Conservation (phyloP, 2,329 filamentous ascomycete genomes). For the Albifimbria verrucaria region DNA sequence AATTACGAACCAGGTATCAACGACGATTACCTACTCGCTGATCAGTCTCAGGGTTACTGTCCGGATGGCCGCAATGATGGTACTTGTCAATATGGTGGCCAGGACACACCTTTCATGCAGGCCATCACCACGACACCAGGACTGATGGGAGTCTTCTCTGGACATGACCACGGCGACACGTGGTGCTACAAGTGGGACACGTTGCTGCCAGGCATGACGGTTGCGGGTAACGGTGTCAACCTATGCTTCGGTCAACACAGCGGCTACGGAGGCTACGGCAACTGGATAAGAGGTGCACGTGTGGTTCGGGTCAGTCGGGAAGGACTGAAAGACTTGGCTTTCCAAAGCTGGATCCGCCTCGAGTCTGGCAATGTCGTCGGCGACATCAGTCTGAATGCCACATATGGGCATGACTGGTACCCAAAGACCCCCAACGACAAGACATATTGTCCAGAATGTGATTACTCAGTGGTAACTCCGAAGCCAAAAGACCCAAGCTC, state of each 20-base stretch:
- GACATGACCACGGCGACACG: slow-evolving; percentile 63
- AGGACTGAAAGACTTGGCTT: slow-evolving; percentile 32
- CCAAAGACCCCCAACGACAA: slow-evolving; percentile 35
- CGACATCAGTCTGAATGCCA: slow-evolving; percentile 53
- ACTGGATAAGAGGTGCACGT: slow-evolving; percentile 58
- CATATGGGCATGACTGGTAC: slow-evolving; percentile 56
- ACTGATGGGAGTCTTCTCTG: slow-evolving; percentile 57
- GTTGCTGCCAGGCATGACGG: slow-evolving; percentile 26
- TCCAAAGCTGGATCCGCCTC: slow-evolving; percentile 60
- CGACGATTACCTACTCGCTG: slow-evolving; percentile 37
- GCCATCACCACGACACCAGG: slow-evolving; percentile 53
- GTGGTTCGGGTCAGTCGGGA: slow-evolving; percentile 49
- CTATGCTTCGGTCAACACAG: slow-evolving; percentile 62
- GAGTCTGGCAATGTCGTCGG: slow-evolving; percentile 53
- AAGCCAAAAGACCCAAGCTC: neutral
- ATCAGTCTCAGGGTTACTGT: slow-evolving; percentile 43
- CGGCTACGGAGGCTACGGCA: slow-evolving; percentile 68
- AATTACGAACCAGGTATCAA: slow-evolving; percentile 42
- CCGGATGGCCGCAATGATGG: slow-evolving; percentile 32
- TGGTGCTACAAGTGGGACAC: slow-evolving; percentile 54
- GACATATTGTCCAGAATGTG: slow-evolving; percentile 17
- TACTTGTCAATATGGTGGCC: slow-evolving; percentile 39
- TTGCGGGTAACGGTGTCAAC: slow-evolving; percentile 41
- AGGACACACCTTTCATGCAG: slow-evolving; percentile 62
- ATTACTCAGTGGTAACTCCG: neutral